Conservation (phyloP, 495 filamentous ascomycete species). For the Evansstolkia leycettana region DNA sequence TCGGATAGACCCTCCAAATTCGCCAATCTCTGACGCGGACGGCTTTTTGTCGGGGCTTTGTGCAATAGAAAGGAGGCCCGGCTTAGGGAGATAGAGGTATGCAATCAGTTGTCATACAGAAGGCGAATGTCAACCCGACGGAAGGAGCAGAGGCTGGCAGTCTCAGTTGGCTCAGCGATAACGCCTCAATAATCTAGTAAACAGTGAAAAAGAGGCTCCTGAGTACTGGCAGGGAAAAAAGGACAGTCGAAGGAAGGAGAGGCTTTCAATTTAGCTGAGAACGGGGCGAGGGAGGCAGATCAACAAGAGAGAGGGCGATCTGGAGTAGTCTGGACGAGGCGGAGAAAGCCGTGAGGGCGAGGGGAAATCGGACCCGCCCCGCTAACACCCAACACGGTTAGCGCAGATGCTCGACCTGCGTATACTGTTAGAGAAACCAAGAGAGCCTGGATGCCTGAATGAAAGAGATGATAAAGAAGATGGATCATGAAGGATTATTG, state of each 20-base stretch:
- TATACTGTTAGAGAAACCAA: not conserved
- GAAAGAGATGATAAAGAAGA: not conserved
- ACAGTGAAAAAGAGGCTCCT: not conserved
- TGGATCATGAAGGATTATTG: not conserved
- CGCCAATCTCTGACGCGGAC: not conserved
- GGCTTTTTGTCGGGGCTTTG: not conserved
- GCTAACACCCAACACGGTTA: conserved; percentile 9
- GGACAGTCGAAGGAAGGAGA: not conserved
- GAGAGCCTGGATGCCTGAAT: not conserved
- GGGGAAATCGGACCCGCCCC: conserved; percentile 3
- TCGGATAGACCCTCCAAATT: too few relatives aligned
- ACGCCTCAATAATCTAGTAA: not conserved
- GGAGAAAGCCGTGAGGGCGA: conserved; percentile 4
- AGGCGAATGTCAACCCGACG: too few relatives aligned
- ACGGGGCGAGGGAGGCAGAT: too few relatives aligned
- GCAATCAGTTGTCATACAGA: conserved; percentile 11
- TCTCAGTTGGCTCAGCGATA: not conserved
- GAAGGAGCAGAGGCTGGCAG: not conserved
- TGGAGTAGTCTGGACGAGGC: not conserved
- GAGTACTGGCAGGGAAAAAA: not conserved
- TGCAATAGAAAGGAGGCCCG: not conserved
- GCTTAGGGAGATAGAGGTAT: not conserved
- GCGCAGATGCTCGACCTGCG: not conserved
- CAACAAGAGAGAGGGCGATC: not conserved
- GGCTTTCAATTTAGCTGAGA: too few relatives aligned